Percentiles rank a stretch among this genome's conserved stretches.
Evolutionary conservation across 805 yeast species (phyloP).

Genomic region (Starmerella ratchasimensis): DNA sequence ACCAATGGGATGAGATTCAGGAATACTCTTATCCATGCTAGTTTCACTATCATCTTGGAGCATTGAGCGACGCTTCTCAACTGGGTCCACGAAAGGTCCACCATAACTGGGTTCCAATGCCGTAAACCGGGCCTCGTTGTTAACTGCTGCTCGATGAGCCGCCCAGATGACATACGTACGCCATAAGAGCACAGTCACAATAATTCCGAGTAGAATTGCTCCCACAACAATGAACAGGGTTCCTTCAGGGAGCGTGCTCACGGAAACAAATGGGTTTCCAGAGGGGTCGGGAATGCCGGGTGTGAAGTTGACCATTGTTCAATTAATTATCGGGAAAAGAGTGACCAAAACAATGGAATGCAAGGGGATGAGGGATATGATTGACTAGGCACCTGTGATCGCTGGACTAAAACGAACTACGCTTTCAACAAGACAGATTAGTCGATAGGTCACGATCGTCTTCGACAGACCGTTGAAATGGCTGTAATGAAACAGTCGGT

Average conservation of each 20-base stretch:
- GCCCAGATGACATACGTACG: slow-evolving; percentile 34
- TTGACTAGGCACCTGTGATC: too few species aligned
- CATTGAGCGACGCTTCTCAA: slow-evolving; percentile 11
- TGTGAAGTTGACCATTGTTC: too few species aligned
- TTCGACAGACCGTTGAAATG: too few species aligned
- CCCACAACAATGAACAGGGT: slow-evolving; percentile 79
- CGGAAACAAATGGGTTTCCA: slow-evolving; percentile 51
- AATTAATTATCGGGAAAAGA: too few species aligned
- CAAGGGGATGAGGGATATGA: too few species aligned
- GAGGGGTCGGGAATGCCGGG: slow-evolving; percentile 44
- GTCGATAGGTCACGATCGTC: too few species aligned
- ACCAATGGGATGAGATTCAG: slow-evolving; percentile 8
- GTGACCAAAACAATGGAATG: too few species aligned
- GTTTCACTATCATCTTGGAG: slow-evolving; percentile 7
- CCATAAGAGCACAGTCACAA: slow-evolving; percentile 40
- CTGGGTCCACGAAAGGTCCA: slow-evolving; percentile 20
- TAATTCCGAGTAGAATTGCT: slow-evolving; percentile 45
- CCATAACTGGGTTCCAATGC: slow-evolving; percentile 18
- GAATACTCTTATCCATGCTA: slow-evolving; percentile 12
- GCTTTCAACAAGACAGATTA: too few species aligned
- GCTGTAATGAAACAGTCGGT: too few species aligned
- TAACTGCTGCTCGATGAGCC: slow-evolving; percentile 42
- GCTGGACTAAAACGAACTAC: too few species aligned
- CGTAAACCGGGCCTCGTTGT: slow-evolving; percentile 25
- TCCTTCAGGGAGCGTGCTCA: slow-evolving; percentile 46